Evolutionary conservation across 768 basidiomycete species (phyloP).

Genomic region (Phanerochaete carnosa): DNA sequence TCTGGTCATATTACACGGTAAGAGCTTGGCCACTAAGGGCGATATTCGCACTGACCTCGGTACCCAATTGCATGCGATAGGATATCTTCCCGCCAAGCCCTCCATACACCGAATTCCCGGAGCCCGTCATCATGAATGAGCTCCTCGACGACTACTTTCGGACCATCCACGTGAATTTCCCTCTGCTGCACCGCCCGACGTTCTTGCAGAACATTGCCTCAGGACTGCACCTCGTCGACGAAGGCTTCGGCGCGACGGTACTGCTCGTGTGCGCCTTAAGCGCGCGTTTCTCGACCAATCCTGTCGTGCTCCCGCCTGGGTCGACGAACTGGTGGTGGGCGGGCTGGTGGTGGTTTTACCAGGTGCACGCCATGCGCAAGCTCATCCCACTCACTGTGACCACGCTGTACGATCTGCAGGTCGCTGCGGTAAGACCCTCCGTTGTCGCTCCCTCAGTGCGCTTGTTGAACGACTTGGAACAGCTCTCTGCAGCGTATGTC

Average conservation of each 20-base stretch:
- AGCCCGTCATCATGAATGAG: conserved; percentile 29
- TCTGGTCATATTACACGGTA: no score
- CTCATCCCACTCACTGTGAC: conserved; percentile 42
- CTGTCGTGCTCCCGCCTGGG: conserved; percentile 34
- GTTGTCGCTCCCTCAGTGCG: no score
- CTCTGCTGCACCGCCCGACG: conserved; percentile 45
- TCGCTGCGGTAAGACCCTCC: no score
- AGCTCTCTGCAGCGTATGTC: conserved; percentile 5
- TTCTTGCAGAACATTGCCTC: conserved; percentile 38
- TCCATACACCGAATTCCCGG: conserved; percentile 29
- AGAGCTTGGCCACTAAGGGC: no score
- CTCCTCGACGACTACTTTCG: conserved; percentile 52
- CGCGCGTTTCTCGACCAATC: no score
- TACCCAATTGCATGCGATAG: no score
- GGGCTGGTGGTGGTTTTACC: conserved; percentile 48
- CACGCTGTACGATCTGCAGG: conserved; percentile 67
- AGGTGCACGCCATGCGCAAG: conserved; percentile 58
- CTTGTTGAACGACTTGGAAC: no score
- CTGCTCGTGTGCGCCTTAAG: no score
- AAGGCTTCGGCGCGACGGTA: conserved; percentile 42
- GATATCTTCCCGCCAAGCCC: no score
- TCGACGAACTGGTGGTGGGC: conserved; percentile 27
- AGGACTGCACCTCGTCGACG: conserved; percentile 37
- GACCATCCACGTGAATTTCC: conserved; percentile 37
- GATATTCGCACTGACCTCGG: no score